Conservation (phyloP, 2,329 filamentous ascomycete genomes). For the Diplocarpon mali region DNA sequence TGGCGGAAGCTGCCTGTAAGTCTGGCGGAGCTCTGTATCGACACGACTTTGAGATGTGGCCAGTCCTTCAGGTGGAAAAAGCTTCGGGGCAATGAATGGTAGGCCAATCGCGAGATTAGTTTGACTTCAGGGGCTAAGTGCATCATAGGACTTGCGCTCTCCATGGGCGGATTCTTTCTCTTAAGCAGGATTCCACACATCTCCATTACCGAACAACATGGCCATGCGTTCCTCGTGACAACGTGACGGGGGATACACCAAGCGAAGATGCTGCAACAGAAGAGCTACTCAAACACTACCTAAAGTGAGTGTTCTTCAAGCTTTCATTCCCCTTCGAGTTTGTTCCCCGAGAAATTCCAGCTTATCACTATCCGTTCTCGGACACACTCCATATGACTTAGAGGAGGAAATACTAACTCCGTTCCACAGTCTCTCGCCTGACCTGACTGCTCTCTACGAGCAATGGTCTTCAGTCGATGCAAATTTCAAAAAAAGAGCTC, state of each 20-base stretch:
- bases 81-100: constrained; percentile 76
- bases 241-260: constrained; percentile 29
- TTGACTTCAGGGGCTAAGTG: constrained; percentile 15
- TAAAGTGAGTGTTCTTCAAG: constrained; percentile 40
- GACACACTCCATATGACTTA: too few species aligned
- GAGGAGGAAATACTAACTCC: too few species aligned
- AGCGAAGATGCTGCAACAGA: constrained; percentile 57
- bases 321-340: too few species aligned
- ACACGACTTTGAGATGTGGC: constrained; percentile 87
- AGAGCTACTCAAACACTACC: constrained; percentile 68
- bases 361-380: too few species aligned
- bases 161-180: constrained; percentile 70
- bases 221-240: constrained; percentile 30
- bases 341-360: too few species aligned
- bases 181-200: constrained; percentile 69
- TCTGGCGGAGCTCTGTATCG: constrained; percentile 80
- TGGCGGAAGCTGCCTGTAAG: constrained; percentile 83
- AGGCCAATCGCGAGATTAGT: constrained; percentile 9
- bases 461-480: constrained; percentile 78
- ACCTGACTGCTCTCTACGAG: constrained; percentile 65
- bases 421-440: constrained; percentile 46
- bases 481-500: constrained; percentile 82
- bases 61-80: constrained; percentile 96
- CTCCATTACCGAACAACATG: constrained; percentile 72
- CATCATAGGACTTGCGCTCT: constrained; percentile 64